Percentiles rank a stretch among this genome's conserved stretches.
Conservation (phyloP, 441 rosid species). For the Manihot esculenta region DNA sequence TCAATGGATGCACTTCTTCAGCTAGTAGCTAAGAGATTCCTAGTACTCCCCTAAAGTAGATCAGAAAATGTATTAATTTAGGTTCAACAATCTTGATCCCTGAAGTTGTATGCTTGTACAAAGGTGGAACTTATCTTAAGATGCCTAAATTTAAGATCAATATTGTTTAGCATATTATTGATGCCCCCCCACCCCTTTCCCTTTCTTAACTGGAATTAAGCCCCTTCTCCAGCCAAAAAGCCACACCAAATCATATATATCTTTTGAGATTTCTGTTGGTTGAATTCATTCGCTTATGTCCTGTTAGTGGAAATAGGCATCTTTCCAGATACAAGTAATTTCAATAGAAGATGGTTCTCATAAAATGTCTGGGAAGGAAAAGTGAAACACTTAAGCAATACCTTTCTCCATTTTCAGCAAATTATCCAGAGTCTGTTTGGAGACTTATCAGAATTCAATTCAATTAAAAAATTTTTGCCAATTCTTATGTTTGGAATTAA, state of each 20-base stretch:
- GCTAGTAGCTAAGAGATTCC: slow-evolving; percentile 8
- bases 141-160: slow-evolving; percentile 23
- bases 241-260: no score
- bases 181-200: neutral
- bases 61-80: slow-evolving; percentile 29
- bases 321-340: neutral
- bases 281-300: neutral
- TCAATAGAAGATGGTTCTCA: neutral
- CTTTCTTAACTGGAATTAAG: neutral
- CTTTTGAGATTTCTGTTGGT: neutral
- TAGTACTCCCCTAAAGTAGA: neutral
- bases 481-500: no score
- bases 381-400: neutral
- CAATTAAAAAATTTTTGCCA: no score
- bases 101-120: slow-evolving; percentile 27
- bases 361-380: neutral
- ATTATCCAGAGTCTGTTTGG: no score
- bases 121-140: slow-evolving; percentile 22
- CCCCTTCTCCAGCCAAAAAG: neutral
- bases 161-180: neutral
- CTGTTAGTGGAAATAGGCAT: neutral
- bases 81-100: slow-evolving; percentile 7
- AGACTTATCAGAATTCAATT: no score
- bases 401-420: neutral
- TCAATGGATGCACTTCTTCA: slow-evolving; percentile 23